Conservation (phyloP, 2,329 filamentous ascomycete species). For the Colletotrichum orchidophilum region DNA sequence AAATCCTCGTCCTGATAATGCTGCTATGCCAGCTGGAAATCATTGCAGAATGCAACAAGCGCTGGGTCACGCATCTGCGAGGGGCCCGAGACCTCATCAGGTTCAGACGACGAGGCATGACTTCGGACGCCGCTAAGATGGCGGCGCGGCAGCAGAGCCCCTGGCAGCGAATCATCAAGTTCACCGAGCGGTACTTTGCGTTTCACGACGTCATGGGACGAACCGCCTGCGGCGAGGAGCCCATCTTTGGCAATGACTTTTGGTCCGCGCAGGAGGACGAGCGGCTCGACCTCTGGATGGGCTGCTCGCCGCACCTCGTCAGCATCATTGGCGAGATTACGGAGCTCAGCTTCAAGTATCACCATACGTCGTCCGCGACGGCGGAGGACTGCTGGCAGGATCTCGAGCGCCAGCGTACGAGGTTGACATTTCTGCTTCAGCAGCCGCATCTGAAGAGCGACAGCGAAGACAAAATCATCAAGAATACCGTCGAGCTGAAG, state of each 20-base stretch:
- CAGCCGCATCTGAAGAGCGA: constrained; percentile 23
- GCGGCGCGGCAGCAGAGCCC: constrained; percentile 16
- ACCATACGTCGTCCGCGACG: constrained; percentile 31
- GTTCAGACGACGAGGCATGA: constrained; percentile 39
- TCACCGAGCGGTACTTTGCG: constrained; percentile 53
- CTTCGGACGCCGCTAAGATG: constrained; percentile 1
- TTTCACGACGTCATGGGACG: constrained; percentile 57
- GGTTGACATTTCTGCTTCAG: constrained; percentile 13
- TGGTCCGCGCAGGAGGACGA: constrained; percentile 48
- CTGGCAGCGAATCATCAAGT: constrained; percentile 34
- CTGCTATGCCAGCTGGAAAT: constrained; percentile 34
- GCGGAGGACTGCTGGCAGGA: constrained; percentile 24
- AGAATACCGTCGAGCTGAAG: constrained; percentile 51
- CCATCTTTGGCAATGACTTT: constrained; percentile 53
- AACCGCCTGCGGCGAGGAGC: constrained; percentile 53
- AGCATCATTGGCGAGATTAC: constrained; percentile 52
- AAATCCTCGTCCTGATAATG: constrained; percentile 34
- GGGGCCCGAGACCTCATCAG: constrained; percentile 54
- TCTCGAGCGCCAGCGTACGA: constrained; percentile 21
- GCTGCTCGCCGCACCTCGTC: constrained; percentile 52
- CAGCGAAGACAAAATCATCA: constrained; percentile 43
- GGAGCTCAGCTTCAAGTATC: constrained; percentile 48
- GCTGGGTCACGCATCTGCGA: constrained; percentile 54
- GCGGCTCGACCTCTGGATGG: constrained; percentile 52
- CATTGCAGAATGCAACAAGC: constrained; percentile 47